phyloP scores from a whole-genome alignment of 805 yeast genomes.

The Geotrichum ghanense region DNA sequence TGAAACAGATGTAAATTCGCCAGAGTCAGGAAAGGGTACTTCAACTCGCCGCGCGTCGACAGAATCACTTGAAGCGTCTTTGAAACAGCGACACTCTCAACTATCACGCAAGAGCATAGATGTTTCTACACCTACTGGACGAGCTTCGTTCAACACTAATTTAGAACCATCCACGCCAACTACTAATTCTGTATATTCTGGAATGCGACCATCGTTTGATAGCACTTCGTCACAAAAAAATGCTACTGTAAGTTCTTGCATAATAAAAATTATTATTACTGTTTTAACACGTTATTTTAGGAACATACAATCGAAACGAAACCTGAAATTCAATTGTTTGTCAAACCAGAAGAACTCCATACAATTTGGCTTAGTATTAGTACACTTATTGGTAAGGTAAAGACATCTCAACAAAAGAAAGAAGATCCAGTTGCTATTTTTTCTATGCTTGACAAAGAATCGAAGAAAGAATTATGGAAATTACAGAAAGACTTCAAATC shows the following conservation, averaged over 20 bases:
- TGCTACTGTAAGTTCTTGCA: background rate
- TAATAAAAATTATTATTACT: background rate
- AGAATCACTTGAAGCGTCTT: background rate
- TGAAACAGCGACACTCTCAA: background rate
- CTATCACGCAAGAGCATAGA: background rate
- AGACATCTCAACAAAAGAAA: conserved; percentile 18
- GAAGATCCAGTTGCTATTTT: conserved; percentile 28
- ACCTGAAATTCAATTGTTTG: conserved; percentile 9
- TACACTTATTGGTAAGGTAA: conserved; percentile 22
- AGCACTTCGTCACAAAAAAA: background rate
- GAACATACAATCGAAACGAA: background rate
- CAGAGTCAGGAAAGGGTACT: background rate
- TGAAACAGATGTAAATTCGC: background rate
- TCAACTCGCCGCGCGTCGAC: background rate
- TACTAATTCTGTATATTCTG: background rate
- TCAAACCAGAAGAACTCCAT: conserved; percentile 20
- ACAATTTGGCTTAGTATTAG: conserved; percentile 18
- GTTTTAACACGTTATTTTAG: background rate
- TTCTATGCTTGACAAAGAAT: conserved; percentile 49
- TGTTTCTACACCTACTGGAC: background rate
- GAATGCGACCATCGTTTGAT: background rate
- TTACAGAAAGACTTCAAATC: conserved; percentile 53
- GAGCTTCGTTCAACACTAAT: background rate
- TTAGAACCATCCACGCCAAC: background rate
- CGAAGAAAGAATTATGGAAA: conserved; percentile 62